Evolutionary conservation across 257 asterid genomes (phyloP), one percentile per base, ranked within the genome.

Genomic region (Jacaranda copaia): DNA sequence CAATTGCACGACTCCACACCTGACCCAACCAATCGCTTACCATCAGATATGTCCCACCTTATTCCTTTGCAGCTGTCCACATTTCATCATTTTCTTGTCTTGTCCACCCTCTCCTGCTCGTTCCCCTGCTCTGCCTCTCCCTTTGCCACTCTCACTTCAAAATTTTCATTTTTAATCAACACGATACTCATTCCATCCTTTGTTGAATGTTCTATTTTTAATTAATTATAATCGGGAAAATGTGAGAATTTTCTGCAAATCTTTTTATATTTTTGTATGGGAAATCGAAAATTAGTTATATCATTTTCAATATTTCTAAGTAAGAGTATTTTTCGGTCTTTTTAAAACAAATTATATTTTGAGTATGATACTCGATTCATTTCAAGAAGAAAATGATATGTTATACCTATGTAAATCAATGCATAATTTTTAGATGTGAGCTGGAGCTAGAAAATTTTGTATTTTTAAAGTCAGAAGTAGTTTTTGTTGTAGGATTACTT

Each of bases 91-190:
- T 25, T 35, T 35, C 63, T 16, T 56, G 14, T 45, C 70, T 7
- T 20, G 61, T 25, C 32, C 32, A 25, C 32, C 1, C 2, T 25
- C 32, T 76, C 6, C 60, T 14, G 25, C 64, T 64, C 8, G 8
- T 19, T 63, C 11, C 42, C 72, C 72, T 74, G 64, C 51, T 10
- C 61, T 16, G 25, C 62, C 46, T 63, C 42, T 62, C 72, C 72
- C 3, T 1, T 62, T 25, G 2, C 32, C 32, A 25, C 32, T 25
- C 32, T 25, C 43, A 32, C 18, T 32, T 25, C 66, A 20, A 59
- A 59, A 32, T 0, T 49, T 1, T 49, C 15, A 49, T 49, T 49
- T 49, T 49, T 49, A 49, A 49, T 49, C 11, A 8, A 49, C 1
- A 49, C 11, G 3, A 13, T 9, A 49, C 16, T 1, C 11, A 3